Evolutionary conservation across 1,139 yeast species (phyloP), one percentile per base, ranked within the genome.

Genomic region (Lodderomyces parapsilosis): DNA sequence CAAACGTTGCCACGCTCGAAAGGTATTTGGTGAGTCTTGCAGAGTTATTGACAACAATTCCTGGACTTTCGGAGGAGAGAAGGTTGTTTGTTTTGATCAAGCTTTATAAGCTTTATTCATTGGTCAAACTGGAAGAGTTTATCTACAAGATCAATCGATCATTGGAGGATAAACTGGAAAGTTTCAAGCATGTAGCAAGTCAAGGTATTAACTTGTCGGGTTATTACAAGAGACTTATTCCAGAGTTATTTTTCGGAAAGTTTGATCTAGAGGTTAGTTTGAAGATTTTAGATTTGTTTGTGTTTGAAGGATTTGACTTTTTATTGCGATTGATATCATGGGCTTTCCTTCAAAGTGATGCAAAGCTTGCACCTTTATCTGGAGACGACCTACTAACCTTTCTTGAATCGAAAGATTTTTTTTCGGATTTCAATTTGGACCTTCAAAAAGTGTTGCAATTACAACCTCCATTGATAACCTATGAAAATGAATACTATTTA

Each of bases 401-500:
- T 39, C 43, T 72, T 11, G 43, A 48, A 24, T 56, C 67, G 1
- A 47, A 47, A 2, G 58, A 56, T 9, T 59, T 71, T 20, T 58
- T 63, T 19, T 36, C 47, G 3, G 48, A 42, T 0, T 4, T 34
- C n/a, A n/a, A n/a, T 2, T 38, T 53, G 18, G 39, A 45, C 13
- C 49, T 62, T 40, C 43, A 39, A 1, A 51, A 49, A 2, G 49
- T 65, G 1, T 47, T 68, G 23, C 38, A 49, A 10, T 49, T 51
- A 20, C 59, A 64, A 41, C 69, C 72, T 1, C 47, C 60, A 10
- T 51, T 73, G 10, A 62, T 73, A 48, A 66, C 63, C 48, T 73
- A 67, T 49, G 79, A 73, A 48, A 74, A 74, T 50, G 78, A 73
- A 48, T 72, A 59, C 50, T 71, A 70, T 43, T 57, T 74, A 43